Evolutionary conservation across 1,139 yeast genomes (phyloP), one percentile per base, ranked within the genome.

Genomic region (Pichia sp.): DNA sequence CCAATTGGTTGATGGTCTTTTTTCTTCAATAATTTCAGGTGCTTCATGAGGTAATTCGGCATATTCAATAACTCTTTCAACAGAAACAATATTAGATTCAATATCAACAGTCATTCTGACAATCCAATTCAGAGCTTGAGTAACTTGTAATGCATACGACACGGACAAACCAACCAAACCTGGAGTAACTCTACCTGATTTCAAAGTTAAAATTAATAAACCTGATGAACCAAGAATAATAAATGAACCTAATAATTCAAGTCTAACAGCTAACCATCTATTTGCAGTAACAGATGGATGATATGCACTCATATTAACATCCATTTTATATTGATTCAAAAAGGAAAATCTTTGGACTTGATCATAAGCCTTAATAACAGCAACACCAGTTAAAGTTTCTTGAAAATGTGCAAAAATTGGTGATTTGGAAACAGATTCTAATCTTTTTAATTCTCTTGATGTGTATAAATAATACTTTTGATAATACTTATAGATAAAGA

Each of bases 61-160:
- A 63, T 91, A 91, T 62, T 91, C 97, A 63, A 85, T 69, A 43
- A 89, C 81, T 70, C 98, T 81, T 66, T 91, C 98, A 33, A 91
- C 97, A 6, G 95, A 85, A 35, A 91, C 97, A 66, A 91, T 89
- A 61, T 89, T 89, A 11, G 96, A 87, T 61, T 91, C 98, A 40
- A 91, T 95, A 56, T 89, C 97, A 42, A 89, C 97, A 0, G 96
- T 87, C 97, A 89, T 89, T 65, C 97, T 75, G 27, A 91, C 96
- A 63, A 89, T 87, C 97, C 97, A 89, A 64, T 89, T 89, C 64
- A 91, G 74, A 0, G 95, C 74, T 64, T 89, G 96, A 0, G 97
- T 91, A 47, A 88, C 75, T 63, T 88, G 95, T 52, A 91, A 72
- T 4, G 97, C 91, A 61, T 91, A 91, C 35, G 95, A 83, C 50